A percentile compares a stretch with the other conserved stretches of the same genome.
These are phyloP conservation scores for Neospora caninum DNA, from an alignment of 169 alveolate species.

Conservation along the genomic window DNA sequence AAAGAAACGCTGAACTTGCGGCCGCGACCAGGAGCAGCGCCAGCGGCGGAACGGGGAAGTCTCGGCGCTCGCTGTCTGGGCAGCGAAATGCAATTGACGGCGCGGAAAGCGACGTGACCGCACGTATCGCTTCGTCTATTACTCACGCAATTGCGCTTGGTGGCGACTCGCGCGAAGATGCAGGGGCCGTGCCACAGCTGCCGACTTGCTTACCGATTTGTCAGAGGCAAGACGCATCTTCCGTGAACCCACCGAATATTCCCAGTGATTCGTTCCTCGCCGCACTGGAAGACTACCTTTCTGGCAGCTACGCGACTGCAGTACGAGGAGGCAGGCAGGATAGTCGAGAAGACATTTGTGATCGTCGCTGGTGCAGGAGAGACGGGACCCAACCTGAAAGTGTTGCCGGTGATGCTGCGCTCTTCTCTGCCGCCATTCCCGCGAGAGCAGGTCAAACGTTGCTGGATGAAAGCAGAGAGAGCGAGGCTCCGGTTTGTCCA, in stretches of 20 bases:
- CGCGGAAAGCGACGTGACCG: background rate
- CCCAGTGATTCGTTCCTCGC: background rate
- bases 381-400: no score
- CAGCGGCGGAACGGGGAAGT: background rate
- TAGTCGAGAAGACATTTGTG: no score
- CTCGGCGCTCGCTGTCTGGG: no score
- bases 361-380: no score
- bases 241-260: background rate
- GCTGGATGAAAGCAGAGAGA: background rate
- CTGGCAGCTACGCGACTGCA: background rate
- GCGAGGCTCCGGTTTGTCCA: no score
- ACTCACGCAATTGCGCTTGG: no score
- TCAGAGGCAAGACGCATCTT: background rate
- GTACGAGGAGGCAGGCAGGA: background rate
- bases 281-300: background rate
- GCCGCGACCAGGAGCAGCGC: background rate
- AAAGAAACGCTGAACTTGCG: slow-evolving; percentile 22
- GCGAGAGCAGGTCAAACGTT: slow-evolving; percentile 9
- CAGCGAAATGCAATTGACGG: background rate
- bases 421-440: background rate
- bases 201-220: background rate
- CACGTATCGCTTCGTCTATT: no score
- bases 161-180: no score
- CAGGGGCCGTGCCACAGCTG: background rate
- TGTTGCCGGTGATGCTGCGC: background rate